Base-by-base conservation (phyloP, 768 basidiomycete species). In the Lactarius quietus region DNA sequence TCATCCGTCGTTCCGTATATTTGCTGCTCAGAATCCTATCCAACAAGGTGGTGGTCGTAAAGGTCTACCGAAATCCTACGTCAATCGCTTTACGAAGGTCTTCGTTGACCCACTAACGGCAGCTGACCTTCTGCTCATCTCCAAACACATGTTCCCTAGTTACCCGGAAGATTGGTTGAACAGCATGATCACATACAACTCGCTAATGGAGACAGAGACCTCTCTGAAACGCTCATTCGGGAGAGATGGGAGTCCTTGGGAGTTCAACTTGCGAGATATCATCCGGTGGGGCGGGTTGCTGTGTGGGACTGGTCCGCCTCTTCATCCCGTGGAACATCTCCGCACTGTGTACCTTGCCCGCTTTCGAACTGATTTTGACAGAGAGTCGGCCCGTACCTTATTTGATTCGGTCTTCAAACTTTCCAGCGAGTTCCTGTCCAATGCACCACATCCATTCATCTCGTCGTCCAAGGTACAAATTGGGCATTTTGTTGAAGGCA, bases 81-180 rank as follows among this genome's bases (percentile, higher is more conserved):
- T 98, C 61, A 97, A 99, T 75, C 88, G 97, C 18, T 99, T 99
- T 78, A 98, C 93, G n/a, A 95, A 95, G 74, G 97, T 98, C 45
- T 94, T 94, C 73, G 78, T 98, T 54, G 87, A 95, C 70, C 92
- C 96, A 70, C 84, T 98, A 41, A 84, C 87, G 1, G 74, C 87
- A 0, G 77, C 82, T 36, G 97, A 99, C 75, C 80, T 97, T 60
- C 79, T 88, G 52, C 76, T 88, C 26, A 88, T 98, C 64, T 95
- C 90, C 70, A 83, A 80, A 38, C 83, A 87, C 59, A 80, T 93
- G 26, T 92, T 89, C 75, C 89, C 89, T 6, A 76, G 79, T 18
- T 78, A 86, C 38, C 82, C 86, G 17, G 73, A 79, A 53, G 76
- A 79, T 3, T 72, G 83, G 18, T 76, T 97, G 29, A 79, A 81